Evolutionary conservation across 148 eudicot genomes (phyloP).

Genomic region (Suaeda aralocaspica): DNA sequence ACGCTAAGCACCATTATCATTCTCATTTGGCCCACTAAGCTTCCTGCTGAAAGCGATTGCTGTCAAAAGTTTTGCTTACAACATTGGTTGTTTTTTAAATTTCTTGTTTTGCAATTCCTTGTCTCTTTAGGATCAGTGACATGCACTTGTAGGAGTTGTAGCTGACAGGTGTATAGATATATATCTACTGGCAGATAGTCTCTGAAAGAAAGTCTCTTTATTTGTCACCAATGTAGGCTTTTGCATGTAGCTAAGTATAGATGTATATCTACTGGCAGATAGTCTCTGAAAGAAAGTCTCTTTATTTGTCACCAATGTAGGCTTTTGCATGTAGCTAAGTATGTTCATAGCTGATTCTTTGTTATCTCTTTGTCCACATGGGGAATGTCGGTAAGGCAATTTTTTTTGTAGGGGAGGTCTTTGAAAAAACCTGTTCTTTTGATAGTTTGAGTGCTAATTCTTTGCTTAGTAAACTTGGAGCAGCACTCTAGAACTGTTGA

Average conservation of each 20-base stretch:
- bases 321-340: background rate
- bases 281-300: no score
- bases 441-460: background rate
- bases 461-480: background rate
- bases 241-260: background rate
- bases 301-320: background rate
- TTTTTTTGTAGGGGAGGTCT: background rate
- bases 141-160: background rate
- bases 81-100: background rate
- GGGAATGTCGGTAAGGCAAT: background rate
- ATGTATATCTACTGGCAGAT: no score
- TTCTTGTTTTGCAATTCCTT: background rate
- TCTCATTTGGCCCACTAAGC: background rate
- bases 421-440: background rate
- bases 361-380: background rate
- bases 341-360: background rate
- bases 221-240: background rate
- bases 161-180: background rate
- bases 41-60: background rate
- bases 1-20: background rate
- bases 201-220: background rate
- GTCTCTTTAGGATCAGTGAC: background rate
- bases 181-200: background rate
- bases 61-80: background rate
- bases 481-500: background rate